Percentiles rank a stretch among this genome's conserved stretches.
These are phyloP conservation scores for Oidiodendron maius DNA, from an alignment of 495 filamentous ascomycete species.

Conservation along the genomic window DNA sequence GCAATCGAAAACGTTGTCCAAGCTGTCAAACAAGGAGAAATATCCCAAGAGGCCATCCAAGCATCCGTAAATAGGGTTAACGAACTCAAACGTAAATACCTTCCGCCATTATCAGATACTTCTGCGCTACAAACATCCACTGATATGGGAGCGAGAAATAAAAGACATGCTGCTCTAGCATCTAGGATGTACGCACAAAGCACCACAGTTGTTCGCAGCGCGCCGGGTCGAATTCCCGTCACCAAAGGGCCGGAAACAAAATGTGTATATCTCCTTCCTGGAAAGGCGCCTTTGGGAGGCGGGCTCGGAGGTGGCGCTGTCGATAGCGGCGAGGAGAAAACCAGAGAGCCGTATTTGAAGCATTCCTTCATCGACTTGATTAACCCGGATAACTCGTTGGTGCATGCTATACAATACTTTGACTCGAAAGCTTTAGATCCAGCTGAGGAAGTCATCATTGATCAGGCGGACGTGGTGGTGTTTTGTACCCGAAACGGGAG, in stretches of 20 bases:
- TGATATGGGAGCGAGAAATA: neutral
- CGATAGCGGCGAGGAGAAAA: slow-evolving; percentile 36
- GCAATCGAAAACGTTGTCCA: slow-evolving; percentile 36
- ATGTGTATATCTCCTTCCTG: slow-evolving; percentile 39
- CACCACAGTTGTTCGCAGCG: slow-evolving; percentile 36
- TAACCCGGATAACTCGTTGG: slow-evolving; percentile 16
- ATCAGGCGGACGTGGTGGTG: slow-evolving; percentile 35
- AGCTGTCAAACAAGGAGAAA: slow-evolving; percentile 32
- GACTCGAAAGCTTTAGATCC: slow-evolving; percentile 23
- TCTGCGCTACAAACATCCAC: neutral
- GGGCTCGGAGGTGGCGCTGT: slow-evolving; percentile 42
- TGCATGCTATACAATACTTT: slow-evolving; percentile 31
- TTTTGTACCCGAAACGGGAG: slow-evolving; percentile 39
- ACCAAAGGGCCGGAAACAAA: slow-evolving; percentile 20
- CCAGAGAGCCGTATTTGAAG: slow-evolving; percentile 29
- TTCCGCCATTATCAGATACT: slow-evolving; percentile 27
- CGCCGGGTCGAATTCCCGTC: slow-evolving; percentile 28
- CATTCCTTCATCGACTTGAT: slow-evolving; percentile 32
- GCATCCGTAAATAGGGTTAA: slow-evolving; percentile 33
- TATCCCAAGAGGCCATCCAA: slow-evolving; percentile 27
- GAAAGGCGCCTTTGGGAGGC: slow-evolving; percentile 27
- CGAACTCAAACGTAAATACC: slow-evolving; percentile 30
- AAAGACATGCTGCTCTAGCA: slow-evolving; percentile 19
- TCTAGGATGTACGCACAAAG: slow-evolving; percentile 35
- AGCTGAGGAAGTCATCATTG: slow-evolving; percentile 27